Base-by-base conservation (phyloP, 192 early-diverging fungal genomes). In the Podila verticillata region DNA sequence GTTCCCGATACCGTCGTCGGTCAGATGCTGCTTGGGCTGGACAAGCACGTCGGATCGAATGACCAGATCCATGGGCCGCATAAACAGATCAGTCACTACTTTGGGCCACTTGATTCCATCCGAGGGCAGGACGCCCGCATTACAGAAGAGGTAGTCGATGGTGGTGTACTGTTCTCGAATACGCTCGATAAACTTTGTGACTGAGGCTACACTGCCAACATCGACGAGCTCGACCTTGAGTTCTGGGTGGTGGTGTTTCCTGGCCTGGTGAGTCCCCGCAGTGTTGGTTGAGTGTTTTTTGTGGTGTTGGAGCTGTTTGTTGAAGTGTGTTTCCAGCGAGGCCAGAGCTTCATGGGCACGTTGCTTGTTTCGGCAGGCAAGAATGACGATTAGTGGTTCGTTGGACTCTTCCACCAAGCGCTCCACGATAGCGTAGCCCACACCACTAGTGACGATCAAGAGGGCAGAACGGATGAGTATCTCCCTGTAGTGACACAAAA, bases 361-460 rank as follows among this genome's bases (percentile, higher is more conserved):
- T 26, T 31, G 30, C 58, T 73, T 66, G 63, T 85, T 90, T 8
- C 89, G 81, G 68, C 89, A 90, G 10, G 87, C 89, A 57, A 90
- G 78, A 13, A 90, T 68, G 19, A 90, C 39, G 0, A 63, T 77
- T 4, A 86, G 61, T 19, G 66, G 57, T 13, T 80, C 63, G 9
- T 54, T 48, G 10, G 79, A 79, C 58, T 85, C 68, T 32, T 78
- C 57, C 12, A 87, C 72, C 20, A 90, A 66, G 7, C 84, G 83
- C 54, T 88, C 79, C n/a, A 82, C 82, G 63, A 88, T 86, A 15
- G 82, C 85, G 67, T 82, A 90, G 26, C 89, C 89, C 31, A 90
- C 81, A 1, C 86, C 86, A 34, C 84, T 85, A 57, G 8, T 12
- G 24, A 34, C 7, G 4, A 63, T 24, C 24, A 22, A 57, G 12